These are phyloP conservation scores for Nelumbo lutea DNA, from an alignment of 164 flowering plant genomes.

Conservation along the genomic window DNA sequence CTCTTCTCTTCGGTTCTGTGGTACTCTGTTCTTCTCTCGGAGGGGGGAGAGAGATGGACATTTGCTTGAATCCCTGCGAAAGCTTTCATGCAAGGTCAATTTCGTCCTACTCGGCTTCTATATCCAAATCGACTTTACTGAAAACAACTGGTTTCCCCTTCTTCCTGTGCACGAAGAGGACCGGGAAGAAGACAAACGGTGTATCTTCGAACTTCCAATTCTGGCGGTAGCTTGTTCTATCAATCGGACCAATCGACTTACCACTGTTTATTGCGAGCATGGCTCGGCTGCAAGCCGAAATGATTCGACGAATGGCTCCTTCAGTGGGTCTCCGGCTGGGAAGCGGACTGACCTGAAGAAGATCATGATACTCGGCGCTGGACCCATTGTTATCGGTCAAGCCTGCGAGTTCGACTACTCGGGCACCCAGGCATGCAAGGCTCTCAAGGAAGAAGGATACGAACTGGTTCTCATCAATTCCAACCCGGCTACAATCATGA, in stretches of 20 bases:
- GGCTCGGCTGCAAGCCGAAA: neutral
- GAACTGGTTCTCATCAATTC: constrained; percentile 84
- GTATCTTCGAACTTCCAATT: constrained; percentile 1
- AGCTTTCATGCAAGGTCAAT: constrained; percentile 12
- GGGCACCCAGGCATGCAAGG: constrained; percentile 95
- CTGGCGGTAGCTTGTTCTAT: neutral
- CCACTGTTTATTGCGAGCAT: constrained; percentile 13
- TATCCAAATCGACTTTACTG: neutral
- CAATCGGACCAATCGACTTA: neutral
- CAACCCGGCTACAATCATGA: constrained; percentile 99
- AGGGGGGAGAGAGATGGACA: constrained; percentile 9
- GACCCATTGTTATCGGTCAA: constrained; percentile 96
- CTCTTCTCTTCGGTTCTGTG: neutral
- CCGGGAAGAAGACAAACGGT: neutral
- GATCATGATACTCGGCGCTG: constrained; percentile 91
- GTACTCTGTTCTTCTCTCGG: neutral
- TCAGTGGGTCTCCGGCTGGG: constrained; percentile 24
- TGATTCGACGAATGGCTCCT: constrained; percentile 14
- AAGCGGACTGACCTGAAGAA: constrained; percentile 87
- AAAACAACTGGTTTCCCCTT: constrained; percentile 4
- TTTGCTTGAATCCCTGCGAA: constrained; percentile 22
- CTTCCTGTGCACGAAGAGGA: constrained; percentile 16
- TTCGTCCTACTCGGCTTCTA: constrained; percentile 6
- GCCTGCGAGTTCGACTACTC: constrained; percentile 99
- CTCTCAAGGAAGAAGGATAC: constrained; percentile 87